Percentiles rank a stretch among this genome's conserved stretches.
These are phyloP conservation scores for Astragalus membranaceus DNA, from an alignment of 306 rosid genomes.

Conservation along the genomic window DNA sequence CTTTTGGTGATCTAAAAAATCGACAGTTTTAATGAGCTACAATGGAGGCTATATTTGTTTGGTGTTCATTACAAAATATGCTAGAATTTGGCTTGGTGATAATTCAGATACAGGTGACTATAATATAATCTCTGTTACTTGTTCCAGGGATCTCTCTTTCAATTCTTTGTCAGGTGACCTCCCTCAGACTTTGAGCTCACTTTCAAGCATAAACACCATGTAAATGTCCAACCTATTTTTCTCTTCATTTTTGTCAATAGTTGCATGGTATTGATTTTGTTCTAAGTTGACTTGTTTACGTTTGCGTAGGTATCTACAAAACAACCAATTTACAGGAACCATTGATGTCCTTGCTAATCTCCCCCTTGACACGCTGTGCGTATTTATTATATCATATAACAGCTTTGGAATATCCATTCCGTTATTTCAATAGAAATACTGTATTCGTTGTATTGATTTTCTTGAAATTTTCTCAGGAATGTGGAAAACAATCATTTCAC, in stretches of 20 bases:
- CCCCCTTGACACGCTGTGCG: conserved; percentile 74
- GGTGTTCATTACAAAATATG: neutral
- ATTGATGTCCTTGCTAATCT: conserved; percentile 79
- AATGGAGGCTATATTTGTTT: neutral
- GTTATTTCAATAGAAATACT: neutral
- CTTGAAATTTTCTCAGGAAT: conserved; percentile 50
- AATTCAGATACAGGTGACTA: neutral
- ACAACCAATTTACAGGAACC: conserved; percentile 83
- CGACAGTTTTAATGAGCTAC: neutral
- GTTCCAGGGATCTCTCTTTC: conserved; percentile 87
- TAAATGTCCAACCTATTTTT: conserved; percentile 28
- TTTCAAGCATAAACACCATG: conserved; percentile 61
- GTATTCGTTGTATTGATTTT: conserved; percentile 13
- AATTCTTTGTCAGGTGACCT: conserved; percentile 69
- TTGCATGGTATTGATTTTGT: conserved; percentile 23
- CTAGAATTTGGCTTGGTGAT: conserved; percentile 7
- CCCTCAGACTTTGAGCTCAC: conserved; percentile 78
- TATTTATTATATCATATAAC: conserved; percentile 15
- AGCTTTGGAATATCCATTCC: conserved; percentile 4
- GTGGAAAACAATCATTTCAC: conserved; percentile 74
- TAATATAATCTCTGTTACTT: conserved; percentile 20
- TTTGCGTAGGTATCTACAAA: conserved; percentile 63
- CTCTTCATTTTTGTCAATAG: neutral
- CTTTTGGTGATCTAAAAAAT: neutral
- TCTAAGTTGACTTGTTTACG: conserved; percentile 20